These are phyloP conservation scores for Fusarium papillatum DNA, from an alignment of 2,329 filamentous ascomycete genomes.

Conservation along the genomic window DNA sequence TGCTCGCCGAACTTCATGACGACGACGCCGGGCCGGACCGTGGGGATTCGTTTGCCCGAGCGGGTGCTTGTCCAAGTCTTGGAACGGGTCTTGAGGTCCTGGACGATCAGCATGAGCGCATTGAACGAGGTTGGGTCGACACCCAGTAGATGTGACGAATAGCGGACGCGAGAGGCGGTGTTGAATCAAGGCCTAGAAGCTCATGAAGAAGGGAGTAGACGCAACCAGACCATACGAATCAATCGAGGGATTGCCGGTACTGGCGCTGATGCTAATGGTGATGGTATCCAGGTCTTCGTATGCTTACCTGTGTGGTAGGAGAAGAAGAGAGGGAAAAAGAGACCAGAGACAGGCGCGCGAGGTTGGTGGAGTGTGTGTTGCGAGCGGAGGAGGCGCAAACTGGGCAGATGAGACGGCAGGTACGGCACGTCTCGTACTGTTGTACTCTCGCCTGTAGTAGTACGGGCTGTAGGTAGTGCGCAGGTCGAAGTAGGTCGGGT, in stretches of 20 bases:
- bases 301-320: slow-evolving; percentile 35
- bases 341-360: neutral
- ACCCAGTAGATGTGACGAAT: slow-evolving; percentile 18
- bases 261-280: slow-evolving; percentile 1
- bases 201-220: slow-evolving; percentile 4
- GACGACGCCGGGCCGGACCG: slow-evolving; percentile 64
- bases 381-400: slow-evolving; percentile 14
- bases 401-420: slow-evolving; percentile 21
- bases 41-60: slow-evolving; percentile 44
- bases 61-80: slow-evolving; percentile 56
- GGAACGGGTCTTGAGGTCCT: slow-evolving; percentile 61
- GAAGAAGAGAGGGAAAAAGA: slow-evolving; percentile 7
- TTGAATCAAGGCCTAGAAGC: neutral
- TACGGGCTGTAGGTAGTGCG: neutral
- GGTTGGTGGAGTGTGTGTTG: slow-evolving; percentile 25
- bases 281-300: slow-evolving; percentile 7
- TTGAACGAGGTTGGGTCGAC: slow-evolving; percentile 26
- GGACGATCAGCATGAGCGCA: slow-evolving; percentile 65
- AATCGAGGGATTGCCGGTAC: slow-evolving; percentile 13
- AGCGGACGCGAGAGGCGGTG: neutral
- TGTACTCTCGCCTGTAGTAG: neutral
- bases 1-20: slow-evolving; percentile 95
- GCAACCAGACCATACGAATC: slow-evolving; percentile 14
- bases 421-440: slow-evolving; percentile 13
- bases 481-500: neutral